These are phyloP conservation scores for Irpex sp. DNA, from an alignment of 1,284 basidiomycete species.

Conservation along the genomic window DNA sequence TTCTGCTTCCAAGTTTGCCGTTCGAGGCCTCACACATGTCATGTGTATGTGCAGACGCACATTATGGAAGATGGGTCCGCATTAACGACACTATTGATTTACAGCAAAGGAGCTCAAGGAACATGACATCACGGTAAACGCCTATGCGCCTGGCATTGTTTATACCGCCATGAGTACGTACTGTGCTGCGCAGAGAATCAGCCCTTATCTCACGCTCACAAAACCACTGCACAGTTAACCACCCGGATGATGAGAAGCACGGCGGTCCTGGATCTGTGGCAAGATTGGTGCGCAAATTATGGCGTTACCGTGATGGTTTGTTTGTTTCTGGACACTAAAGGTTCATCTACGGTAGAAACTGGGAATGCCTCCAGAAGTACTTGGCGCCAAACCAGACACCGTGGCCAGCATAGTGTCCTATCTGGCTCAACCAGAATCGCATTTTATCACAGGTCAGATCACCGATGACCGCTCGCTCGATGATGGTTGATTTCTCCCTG, in stretches of 20 bases:
- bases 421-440: constrained; percentile 12
- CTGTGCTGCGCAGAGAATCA: background rate
- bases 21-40: constrained; percentile 24
- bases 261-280: constrained; percentile 4
- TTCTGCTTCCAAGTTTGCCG: constrained; percentile 25
- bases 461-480: background rate
- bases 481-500: background rate
- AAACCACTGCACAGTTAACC: background rate
- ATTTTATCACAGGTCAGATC: constrained; percentile 12
- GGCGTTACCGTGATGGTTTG: too few species aligned
- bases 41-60: constrained; percentile 9
- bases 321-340: background rate
- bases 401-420: constrained; percentile 13
- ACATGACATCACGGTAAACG: constrained; percentile 19
- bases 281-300: background rate
- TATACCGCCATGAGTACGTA: constrained; percentile 15
- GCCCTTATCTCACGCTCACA: background rate
- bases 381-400: constrained; percentile 5
- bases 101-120: constrained; percentile 15
- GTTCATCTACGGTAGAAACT: background rate
- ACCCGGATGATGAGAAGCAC: background rate
- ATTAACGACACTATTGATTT: background rate
- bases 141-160: constrained; percentile 18
- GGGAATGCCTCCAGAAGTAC: background rate
- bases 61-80: background rate